Evolutionary conservation across 345 rosid genomes (phyloP).

Genomic region (sweet orange (Citrus sinensis)): DNA sequence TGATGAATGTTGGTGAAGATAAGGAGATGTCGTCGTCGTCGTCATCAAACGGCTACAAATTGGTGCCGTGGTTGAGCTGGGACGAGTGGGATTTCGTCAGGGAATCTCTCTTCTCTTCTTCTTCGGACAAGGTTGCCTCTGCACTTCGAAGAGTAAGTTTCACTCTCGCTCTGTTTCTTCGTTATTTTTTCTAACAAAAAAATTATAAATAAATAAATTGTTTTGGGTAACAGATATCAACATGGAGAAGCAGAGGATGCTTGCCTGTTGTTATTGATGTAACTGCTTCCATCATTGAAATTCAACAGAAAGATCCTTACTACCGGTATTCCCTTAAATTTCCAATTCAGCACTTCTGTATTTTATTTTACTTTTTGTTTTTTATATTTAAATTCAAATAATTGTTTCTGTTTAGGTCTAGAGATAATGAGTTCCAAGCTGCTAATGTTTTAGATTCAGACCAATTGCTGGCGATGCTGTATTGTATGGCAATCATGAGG

Average conservation of each 20-base stretch:
- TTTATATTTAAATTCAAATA: neutral
- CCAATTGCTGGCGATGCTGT: slow-evolving; percentile 73
- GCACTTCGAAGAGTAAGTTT: slow-evolving; percentile 66
- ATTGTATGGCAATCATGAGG: slow-evolving; percentile 89
- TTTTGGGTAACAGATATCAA: slow-evolving; percentile 44
- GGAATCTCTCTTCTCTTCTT: slow-evolving; percentile 77
- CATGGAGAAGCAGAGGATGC: slow-evolving; percentile 88
- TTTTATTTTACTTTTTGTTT: too few relatives aligned
- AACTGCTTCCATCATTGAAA: slow-evolving; percentile 73
- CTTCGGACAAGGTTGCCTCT: slow-evolving; percentile 40
- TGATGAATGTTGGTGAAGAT: slow-evolving; percentile 20
- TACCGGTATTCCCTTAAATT: slow-evolving; percentile 38
- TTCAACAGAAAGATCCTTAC: slow-evolving; percentile 75
- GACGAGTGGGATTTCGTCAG: slow-evolving; percentile 83
- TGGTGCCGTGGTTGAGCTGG: slow-evolving; percentile 95
- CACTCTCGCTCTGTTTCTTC: neutral
- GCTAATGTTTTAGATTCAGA: slow-evolving; percentile 55
- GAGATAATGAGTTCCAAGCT: slow-evolving; percentile 49
- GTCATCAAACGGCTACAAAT: slow-evolving; percentile 42
- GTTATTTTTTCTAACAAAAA: neutral
- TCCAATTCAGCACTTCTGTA: neutral
- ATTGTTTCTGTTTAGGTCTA: slow-evolving; percentile 10
- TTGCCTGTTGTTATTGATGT: slow-evolving; percentile 79
- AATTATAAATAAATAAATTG: neutral
- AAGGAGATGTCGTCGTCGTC: slow-evolving; percentile 18